Percentiles rank a stretch among this genome's conserved stretches.
These are phyloP conservation scores for Paragyromitra xinjiangensis DNA, from an alignment of 495 filamentous ascomycete genomes.

Conservation along the genomic window DNA sequence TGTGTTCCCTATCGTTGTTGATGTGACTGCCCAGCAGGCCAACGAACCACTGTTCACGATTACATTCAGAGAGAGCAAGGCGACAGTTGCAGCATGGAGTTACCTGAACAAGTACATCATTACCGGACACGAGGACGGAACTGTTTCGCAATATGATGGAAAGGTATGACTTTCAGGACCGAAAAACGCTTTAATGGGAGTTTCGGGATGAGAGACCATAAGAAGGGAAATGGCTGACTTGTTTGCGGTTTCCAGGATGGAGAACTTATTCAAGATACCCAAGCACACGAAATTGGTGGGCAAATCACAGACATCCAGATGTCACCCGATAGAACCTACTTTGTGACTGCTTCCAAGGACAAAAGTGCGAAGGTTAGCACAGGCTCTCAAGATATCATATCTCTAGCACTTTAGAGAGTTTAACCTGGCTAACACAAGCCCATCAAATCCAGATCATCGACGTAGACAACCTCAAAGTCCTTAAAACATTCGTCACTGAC, in stretches of 20 bases:
- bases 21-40: constrained; percentile 81
- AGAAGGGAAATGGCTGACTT: constrained; percentile 6
- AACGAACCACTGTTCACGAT: constrained; percentile 83
- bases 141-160: constrained; percentile 90
- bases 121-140: constrained; percentile 95
- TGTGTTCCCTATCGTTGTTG: constrained; percentile 82
- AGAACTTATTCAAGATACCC: constrained; percentile 78
- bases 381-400: neutral
- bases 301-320: constrained; percentile 95
- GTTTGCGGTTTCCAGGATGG: constrained; percentile 68
- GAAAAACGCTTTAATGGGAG: neutral
- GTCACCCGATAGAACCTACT: constrained; percentile 91
- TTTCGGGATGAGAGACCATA: neutral
- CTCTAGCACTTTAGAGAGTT: neutral
- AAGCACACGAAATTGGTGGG: constrained; percentile 82
- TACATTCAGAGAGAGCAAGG: constrained; percentile 91
- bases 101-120: constrained; percentile 93
- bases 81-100: constrained; percentile 95
- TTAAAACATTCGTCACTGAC: constrained; percentile 91
- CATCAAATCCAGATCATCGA: constrained; percentile 71
- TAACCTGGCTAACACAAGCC: constrained; percentile 26
- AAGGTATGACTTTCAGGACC: constrained; percentile 68
- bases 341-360: constrained; percentile 97
- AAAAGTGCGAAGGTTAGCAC: constrained; percentile 85
- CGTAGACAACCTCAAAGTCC: constrained; percentile 80